phyloP scores from a whole-genome alignment of 805 yeast species.

The Saccharomycopsis sp. region DNA sequence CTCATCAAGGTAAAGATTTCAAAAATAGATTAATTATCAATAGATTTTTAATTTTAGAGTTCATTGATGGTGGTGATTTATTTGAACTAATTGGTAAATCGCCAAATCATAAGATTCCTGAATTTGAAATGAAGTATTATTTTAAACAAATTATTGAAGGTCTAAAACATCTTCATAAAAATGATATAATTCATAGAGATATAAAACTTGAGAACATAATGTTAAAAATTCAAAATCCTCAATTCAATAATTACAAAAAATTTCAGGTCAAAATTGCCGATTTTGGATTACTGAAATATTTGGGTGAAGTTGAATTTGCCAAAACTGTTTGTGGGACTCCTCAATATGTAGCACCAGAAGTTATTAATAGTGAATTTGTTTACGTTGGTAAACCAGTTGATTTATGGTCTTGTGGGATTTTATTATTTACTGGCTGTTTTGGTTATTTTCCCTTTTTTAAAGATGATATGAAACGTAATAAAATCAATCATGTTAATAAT shows the following conservation, averaged over 20 bases:
- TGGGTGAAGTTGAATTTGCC: slow-evolving; percentile 62
- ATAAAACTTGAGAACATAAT: slow-evolving; percentile 39
- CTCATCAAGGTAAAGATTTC: background rate
- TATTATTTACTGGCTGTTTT: slow-evolving; percentile 66
- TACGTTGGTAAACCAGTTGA: slow-evolving; percentile 36
- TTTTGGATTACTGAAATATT: slow-evolving; percentile 53
- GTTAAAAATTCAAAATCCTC: slow-evolving; percentile 20
- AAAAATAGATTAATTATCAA: background rate
- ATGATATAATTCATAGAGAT: slow-evolving; percentile 37
- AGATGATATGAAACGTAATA: slow-evolving; percentile 27
- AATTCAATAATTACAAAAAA: background rate
- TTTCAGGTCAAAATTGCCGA: slow-evolving; percentile 82
- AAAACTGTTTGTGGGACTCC: slow-evolving; percentile 81
- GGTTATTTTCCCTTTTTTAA: slow-evolving; percentile 85
- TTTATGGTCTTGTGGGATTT: slow-evolving; percentile 75
- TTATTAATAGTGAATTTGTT: slow-evolving; percentile 23
- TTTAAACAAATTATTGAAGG: slow-evolving; percentile 12
- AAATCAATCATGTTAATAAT: background rate
- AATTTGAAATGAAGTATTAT: slow-evolving; percentile 7
- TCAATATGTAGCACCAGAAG: slow-evolving; percentile 81
- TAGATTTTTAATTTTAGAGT: slow-evolving; percentile 12
- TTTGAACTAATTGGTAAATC: background rate
- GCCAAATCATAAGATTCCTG: background rate
- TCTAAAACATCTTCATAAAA: slow-evolving; percentile 28
- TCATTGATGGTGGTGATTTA: slow-evolving; percentile 11